Conservation (phyloP, 331 rosid species). For the Cydonia oblonga region DNA sequence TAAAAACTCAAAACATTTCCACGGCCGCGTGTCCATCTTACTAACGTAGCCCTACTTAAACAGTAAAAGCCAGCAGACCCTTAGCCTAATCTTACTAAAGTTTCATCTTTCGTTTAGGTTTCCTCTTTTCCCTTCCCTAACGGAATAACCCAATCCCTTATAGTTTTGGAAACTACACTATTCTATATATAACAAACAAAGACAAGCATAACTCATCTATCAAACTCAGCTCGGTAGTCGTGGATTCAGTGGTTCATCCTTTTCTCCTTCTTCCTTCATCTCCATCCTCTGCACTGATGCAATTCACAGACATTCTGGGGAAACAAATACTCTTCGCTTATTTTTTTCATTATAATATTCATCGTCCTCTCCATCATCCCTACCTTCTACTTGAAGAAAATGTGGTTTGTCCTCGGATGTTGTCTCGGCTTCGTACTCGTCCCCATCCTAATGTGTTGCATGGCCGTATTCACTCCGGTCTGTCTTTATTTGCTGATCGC, state of each 20-base stretch:
- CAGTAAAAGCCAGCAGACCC: too few species aligned
- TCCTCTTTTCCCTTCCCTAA: too few species aligned
- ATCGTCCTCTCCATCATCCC: not conserved
- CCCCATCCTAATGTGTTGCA: not conserved
- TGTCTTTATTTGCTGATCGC: not conserved
- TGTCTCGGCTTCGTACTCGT: not conserved
- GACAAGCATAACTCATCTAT: not conserved
- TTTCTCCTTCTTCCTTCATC: not conserved
- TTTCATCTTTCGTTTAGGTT: too few species aligned
- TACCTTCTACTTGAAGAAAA: not conserved
- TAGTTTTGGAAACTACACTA: too few species aligned
- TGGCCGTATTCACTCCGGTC: not conserved
- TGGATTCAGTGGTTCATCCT: not conserved
- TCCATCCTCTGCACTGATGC: not conserved
- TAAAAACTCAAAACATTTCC: too few species aligned
- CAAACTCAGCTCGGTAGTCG: not conserved
- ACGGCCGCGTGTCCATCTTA: too few species aligned
- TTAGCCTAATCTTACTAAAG: too few species aligned
- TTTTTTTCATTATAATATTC: not conserved
- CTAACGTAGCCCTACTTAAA: too few species aligned
- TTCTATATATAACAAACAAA: too few species aligned
- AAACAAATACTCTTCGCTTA: too few species aligned
- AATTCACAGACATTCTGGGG: not conserved
- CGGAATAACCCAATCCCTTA: too few species aligned
- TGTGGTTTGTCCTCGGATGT: not conserved